Base-by-base conservation (phyloP, 2,329 filamentous ascomycete species). In the Aspergillus sp. region DNA sequence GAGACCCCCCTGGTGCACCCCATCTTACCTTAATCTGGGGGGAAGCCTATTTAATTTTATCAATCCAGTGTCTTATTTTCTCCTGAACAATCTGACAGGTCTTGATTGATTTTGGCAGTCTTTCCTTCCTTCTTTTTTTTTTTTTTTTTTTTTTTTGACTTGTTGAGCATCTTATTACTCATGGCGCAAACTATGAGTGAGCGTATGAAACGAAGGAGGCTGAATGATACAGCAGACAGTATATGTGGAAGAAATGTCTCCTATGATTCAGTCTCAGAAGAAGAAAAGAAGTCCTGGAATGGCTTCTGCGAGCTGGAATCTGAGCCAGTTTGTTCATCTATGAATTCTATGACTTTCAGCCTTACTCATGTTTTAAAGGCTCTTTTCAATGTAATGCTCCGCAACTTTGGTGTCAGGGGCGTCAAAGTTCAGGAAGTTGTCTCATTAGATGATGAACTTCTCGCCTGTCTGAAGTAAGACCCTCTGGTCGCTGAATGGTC, bases 381-480 rank as follows among this genome's bases (percentile, higher is more conserved):
- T 27, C 87, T 93, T 66, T 97, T 98, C 79, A 95, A 92, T 67
- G 85, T 86, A 40, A 93, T 98, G 72, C 80, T 98, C 3, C 82
- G 84, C 35, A 87, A 92, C 49, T 86, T 95, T 59, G 92, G 92
- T 21, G 89, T 95, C 4, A 78, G 83, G 56, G 84, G 87, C 52
- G 83, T 92, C 58, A 89, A 86, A 63, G 84, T 93, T 0, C 85
- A 90, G 59, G 93, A 98, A 70, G 80, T 96, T 1, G 85, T 91
- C 59, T 82, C 83, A 35, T 77, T 96, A 17, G 90, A 96, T 56
- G 81, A 87, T 60, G 82, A 85, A 8, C 82, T 82, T 53, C 77
- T 92, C 31, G 77, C 78, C n/a, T 75, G 80, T 40, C 77, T 93
- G 33, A 84, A 87, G 85, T 90, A 74, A 67, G 81, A 66, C 24